These are phyloP conservation scores for Geranium brycei DNA, from an alignment of 345 rosid species.

Conservation along the genomic window DNA sequence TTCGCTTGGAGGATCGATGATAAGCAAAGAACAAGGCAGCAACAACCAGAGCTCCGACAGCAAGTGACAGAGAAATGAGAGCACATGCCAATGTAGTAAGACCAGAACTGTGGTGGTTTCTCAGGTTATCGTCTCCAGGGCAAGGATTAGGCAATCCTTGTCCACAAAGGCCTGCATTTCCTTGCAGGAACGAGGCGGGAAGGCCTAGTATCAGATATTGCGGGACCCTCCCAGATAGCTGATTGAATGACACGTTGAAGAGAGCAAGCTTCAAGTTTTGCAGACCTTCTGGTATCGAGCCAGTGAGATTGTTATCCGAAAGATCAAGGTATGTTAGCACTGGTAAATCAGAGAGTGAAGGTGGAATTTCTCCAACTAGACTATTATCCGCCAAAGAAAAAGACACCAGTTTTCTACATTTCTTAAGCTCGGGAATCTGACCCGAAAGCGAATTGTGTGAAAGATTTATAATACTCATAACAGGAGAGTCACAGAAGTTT, in stretches of 20 bases:
- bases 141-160: slow-evolving; percentile 61
- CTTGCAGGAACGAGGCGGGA: slow-evolving; percentile 83
- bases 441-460: slow-evolving; percentile 65
- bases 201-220: slow-evolving; percentile 62
- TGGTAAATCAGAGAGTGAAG: slow-evolving; percentile 62
- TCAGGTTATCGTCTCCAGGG: slow-evolving; percentile 22
- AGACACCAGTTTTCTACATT: slow-evolving; percentile 78
- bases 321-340: slow-evolving; percentile 88
- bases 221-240: slow-evolving; percentile 63
- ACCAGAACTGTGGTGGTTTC: slow-evolving; percentile 19
- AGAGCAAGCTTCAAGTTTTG: slow-evolving; percentile 86
- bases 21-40: slow-evolving; percentile 40
- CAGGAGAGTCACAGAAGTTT: slow-evolving; percentile 79
- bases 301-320: slow-evolving; percentile 67
- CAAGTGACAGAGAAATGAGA: slow-evolving; percentile 56
- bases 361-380: slow-evolving; percentile 50
- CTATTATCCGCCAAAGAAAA: slow-evolving; percentile 65
- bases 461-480: slow-evolving; percentile 73
- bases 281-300: slow-evolving; percentile 61
- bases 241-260: slow-evolving; percentile 74
- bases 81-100: slow-evolving; percentile 34
- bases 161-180: slow-evolving; percentile 79
- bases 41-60: slow-evolving; percentile 31
- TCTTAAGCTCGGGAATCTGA: slow-evolving; percentile 61
- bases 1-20: slow-evolving; percentile 41